Evolutionary conservation across 805 yeast species (phyloP), one percentile per base, ranked within the genome.

Genomic region (Myxozyma udenii): DNA sequence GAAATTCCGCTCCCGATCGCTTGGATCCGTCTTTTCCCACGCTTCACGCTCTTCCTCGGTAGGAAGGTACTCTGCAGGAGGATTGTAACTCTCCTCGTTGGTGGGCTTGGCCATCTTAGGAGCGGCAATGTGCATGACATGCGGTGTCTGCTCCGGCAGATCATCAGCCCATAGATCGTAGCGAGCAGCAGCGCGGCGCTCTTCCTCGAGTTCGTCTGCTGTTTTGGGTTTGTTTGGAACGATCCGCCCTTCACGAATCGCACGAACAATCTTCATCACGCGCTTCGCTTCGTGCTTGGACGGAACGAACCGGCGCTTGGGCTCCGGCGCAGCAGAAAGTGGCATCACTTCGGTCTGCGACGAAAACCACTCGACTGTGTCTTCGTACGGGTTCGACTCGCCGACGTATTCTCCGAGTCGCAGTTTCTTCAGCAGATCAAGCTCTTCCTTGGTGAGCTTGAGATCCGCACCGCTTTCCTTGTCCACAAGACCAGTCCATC

Each of bases 401-500:
- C 84, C 91, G 2, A 96, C 87, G 58, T 80, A 81, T 71, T 88
- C 88, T 62, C 91, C 87, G 61, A 76, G 78, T 70, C 89, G 96
- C 63, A 93, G 81, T 67, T 87, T 88, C 60, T 83, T 77, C 65
- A 93, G 87, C 58, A 93, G 77, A 61, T 90, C 95, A 64, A 90
- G 76, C 70, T 93, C 98, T 66, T 91, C 97, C 47, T 78, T 77
- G 5, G 88, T 80, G 58, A 93, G 74, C 61, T 93, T 89, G 72
- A 93, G 77, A 47, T 87, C 76, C 7, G 81, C 69, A 55, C 98
- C 99, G 4, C 98, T 88, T 64, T 83, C 78, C 64, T 87, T 85
- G 69, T 93, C 98, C 55, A 91, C 72, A 55, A 93, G 75, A 42
- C 99, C 99, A 14, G 98, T 93, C 98, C 98, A 93, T 23, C 98